phyloP scores from a whole-genome alignment of 768 basidiomycete genomes.

The Tephrocybe rancida region DNA sequence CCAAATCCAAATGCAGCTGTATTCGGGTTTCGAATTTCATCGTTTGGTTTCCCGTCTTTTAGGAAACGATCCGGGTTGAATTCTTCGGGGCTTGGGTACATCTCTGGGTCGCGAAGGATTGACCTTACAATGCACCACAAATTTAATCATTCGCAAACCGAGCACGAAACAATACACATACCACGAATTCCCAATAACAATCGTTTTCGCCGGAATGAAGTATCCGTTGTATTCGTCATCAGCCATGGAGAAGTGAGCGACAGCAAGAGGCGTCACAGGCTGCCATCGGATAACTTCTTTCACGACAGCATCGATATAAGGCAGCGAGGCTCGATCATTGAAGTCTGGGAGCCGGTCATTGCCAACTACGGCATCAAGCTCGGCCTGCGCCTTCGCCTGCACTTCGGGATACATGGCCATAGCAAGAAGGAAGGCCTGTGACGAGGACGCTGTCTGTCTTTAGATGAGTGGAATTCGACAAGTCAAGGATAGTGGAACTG shows the following conservation, averaged over 20 bases:
- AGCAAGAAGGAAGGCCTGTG: slow-evolving; percentile 25
- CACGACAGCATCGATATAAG: slow-evolving; percentile 34
- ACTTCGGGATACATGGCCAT: slow-evolving; percentile 30
- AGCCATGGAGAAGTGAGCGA: slow-evolving; percentile 27
- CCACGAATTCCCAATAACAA: slow-evolving; percentile 34
- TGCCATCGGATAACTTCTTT: slow-evolving; percentile 33
- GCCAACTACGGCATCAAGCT: slow-evolving; percentile 30
- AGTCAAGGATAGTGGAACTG: not conserved
- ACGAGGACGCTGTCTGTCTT: slow-evolving; percentile 23
- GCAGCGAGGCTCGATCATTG: slow-evolving; percentile 27
- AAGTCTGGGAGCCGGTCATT: slow-evolving; percentile 30
- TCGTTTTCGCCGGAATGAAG: slow-evolving; percentile 32
- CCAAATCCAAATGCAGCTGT: slow-evolving; percentile 22
- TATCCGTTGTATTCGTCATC: slow-evolving; percentile 39
- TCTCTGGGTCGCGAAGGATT: slow-evolving; percentile 12
- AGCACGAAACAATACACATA: slow-evolving; percentile 5
- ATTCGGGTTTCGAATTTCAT: slow-evolving; percentile 15
- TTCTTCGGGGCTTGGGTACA: slow-evolving; percentile 30
- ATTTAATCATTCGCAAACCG: not conserved
- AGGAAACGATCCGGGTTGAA: slow-evolving; percentile 42
- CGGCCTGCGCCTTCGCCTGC: slow-evolving; percentile 24
- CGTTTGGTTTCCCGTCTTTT: slow-evolving; percentile 24
- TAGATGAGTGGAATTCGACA: not conserved
- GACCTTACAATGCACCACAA: not conserved
- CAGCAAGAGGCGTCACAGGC: slow-evolving; percentile 28